A percentile compares a stretch with the other conserved stretches of the same genome.
Conservation (phyloP, 2,329 filamentous ascomycete genomes). For the Pseudocercospora fuligena region DNA sequence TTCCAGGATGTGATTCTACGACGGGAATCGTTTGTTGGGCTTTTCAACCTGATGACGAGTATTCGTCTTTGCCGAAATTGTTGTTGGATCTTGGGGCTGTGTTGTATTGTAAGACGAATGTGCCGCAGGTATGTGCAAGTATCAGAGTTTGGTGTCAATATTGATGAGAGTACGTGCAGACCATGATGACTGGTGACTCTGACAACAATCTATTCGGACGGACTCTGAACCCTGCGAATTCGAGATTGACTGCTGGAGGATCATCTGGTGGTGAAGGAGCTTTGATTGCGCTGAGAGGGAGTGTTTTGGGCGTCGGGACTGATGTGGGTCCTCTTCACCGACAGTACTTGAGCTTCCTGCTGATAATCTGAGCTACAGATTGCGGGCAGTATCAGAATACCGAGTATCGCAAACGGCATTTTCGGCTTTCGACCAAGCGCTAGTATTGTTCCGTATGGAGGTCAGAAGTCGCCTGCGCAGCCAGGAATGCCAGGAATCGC, state of each 20-base stretch:
- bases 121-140: constrained; percentile 42
- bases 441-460: constrained; percentile 34
- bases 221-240: constrained; percentile 66
- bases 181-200: constrained; percentile 50
- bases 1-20: constrained; percentile 23
- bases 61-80: constrained; percentile 49
- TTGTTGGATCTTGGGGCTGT: constrained; percentile 55
- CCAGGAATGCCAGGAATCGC: constrained; percentile 41
- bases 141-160: too few relatives aligned
- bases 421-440: constrained; percentile 15
- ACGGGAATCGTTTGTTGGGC: constrained; percentile 20
- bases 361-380: not conserved
- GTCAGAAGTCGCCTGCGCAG: constrained; percentile 43
- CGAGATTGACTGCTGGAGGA: constrained; percentile 65
- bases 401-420: not conserved
- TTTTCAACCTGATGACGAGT: constrained; percentile 39
- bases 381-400: not conserved
- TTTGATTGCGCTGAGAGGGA: constrained; percentile 62
- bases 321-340: constrained; percentile 53
- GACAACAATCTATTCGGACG: constrained; percentile 48
- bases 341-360: too few relatives aligned
- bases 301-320: constrained; percentile 65
- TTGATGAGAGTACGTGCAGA: constrained; percentile 31
- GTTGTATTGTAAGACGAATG: constrained; percentile 59
- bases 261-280: constrained; percentile 69